Percentiles rank a stretch among this genome's conserved stretches.
phyloP scores from a whole-genome alignment of 2,329 filamentous ascomycete genomes.

The Hymenoscyphus linearis region DNA sequence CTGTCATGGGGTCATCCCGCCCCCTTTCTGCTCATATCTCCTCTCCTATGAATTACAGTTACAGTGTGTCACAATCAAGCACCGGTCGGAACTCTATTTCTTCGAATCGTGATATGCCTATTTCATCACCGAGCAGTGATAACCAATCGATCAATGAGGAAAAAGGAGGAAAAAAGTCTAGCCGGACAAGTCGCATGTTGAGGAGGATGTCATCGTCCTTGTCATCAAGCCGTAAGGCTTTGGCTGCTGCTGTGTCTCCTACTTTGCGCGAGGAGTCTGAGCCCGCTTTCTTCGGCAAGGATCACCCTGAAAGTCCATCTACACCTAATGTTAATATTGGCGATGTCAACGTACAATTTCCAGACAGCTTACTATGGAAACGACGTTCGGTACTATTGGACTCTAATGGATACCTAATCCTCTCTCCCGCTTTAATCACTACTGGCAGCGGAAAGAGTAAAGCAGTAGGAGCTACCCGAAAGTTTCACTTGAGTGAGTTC shows the following conservation, averaged over 20 bases:
- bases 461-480: slow-evolving; percentile 58
- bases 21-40: slow-evolving; percentile 35
- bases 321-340: slow-evolving; percentile 40
- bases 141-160: slow-evolving; percentile 41
- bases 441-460: slow-evolving; percentile 35
- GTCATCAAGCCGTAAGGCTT: slow-evolving; percentile 37
- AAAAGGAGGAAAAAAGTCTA: slow-evolving; percentile 48
- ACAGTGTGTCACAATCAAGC: slow-evolving; percentile 58
- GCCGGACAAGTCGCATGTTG: slow-evolving; percentile 44
- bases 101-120: slow-evolving; percentile 27
- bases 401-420: slow-evolving; percentile 73
- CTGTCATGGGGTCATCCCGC: slow-evolving; percentile 42
- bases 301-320: slow-evolving; percentile 35
- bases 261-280: slow-evolving; percentile 36
- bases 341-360: slow-evolving; percentile 95
- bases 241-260: slow-evolving; percentile 32
- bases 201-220: slow-evolving; percentile 60
- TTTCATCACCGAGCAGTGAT: slow-evolving; percentile 36
- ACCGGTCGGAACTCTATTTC: slow-evolving; percentile 53
- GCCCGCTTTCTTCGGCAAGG: slow-evolving; percentile 26
- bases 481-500: slow-evolving; percentile 84
- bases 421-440: slow-evolving; percentile 63
- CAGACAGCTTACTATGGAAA: slow-evolving; percentile 95
- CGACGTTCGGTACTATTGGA: slow-evolving; percentile 84
- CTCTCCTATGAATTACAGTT: slow-evolving; percentile 36